phyloP scores from a whole-genome alignment of 371 early-diverging fungal species.

The Umbelopsis sp. region DNA sequence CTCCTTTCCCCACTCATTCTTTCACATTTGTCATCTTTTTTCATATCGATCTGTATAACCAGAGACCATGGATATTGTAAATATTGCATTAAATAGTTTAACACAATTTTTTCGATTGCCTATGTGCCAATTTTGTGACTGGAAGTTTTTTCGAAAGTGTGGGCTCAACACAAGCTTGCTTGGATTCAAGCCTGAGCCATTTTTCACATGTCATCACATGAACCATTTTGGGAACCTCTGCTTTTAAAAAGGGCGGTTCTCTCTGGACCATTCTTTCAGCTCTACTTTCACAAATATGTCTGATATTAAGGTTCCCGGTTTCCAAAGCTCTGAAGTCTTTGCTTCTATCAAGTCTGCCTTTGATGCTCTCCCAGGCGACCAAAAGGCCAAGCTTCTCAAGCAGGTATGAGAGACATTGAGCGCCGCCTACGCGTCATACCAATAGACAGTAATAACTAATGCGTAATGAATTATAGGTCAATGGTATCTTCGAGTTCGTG shows the following conservation, averaged over 20 bases:
- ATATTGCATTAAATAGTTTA: slow-evolving; percentile 5
- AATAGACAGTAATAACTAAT: background rate
- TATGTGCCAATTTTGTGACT: too few relatives aligned
- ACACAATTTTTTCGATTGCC: background rate
- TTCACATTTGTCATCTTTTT: slow-evolving; percentile 1
- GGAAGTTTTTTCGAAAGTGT: background rate
- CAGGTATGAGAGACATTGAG: slow-evolving; percentile 13
- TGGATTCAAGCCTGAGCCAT: background rate
- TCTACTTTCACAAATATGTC: slow-evolving; percentile 24
- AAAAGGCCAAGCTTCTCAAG: slow-evolving; percentile 29
- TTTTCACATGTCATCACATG: slow-evolving; percentile 19
- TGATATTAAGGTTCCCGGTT: slow-evolving; percentile 29
- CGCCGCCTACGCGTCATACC: background rate
- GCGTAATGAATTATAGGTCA: slow-evolving; percentile 41
- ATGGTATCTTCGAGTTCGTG: slow-evolving; percentile 79
- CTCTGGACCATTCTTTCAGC: background rate
- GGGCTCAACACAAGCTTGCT: background rate
- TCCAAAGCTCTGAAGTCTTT: slow-evolving; percentile 27
- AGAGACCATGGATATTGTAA: background rate
- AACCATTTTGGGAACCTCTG: background rate
- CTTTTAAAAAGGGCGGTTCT: background rate
- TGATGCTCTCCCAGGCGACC: slow-evolving; percentile 24
- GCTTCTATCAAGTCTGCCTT: slow-evolving; percentile 22
- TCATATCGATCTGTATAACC: background rate
- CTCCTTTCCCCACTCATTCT: background rate